A percentile compares a stretch with the other conserved stretches of the same genome.
These are phyloP conservation scores for Buxus sempervirens DNA, from an alignment of 164 flowering plant species.

Conservation along the genomic window DNA sequence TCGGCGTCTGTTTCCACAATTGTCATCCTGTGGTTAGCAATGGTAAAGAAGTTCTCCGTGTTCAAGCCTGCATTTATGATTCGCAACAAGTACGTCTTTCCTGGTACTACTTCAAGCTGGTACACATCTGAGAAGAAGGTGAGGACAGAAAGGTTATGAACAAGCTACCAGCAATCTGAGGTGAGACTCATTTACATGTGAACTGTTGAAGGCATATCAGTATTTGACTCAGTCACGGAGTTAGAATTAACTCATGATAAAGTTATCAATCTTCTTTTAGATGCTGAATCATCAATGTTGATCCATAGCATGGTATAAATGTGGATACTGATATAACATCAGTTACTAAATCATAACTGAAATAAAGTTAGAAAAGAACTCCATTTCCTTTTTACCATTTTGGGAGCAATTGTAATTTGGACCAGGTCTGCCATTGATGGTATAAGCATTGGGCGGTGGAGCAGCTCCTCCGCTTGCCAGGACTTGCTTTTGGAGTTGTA, in stretches of 20 bases:
- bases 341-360: too few relatives aligned
- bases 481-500: conserved; percentile 37
- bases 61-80: conserved; percentile 61
- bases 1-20: conserved; percentile 63
- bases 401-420: conserved; percentile 61
- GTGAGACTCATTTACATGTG: too few relatives aligned
- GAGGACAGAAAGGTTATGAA: background rate
- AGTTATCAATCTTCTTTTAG: too few relatives aligned
- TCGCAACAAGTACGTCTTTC: conserved; percentile 64
- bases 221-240: too few relatives aligned
- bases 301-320: too few relatives aligned
- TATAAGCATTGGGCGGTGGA: conserved; percentile 50
- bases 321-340: too few relatives aligned
- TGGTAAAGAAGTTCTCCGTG: conserved; percentile 55
- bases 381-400: conserved; percentile 35
- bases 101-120: conserved; percentile 43
- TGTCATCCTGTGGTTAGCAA: conserved; percentile 63
- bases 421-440: conserved; percentile 72
- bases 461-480: conserved; percentile 55
- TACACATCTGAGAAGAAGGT: conserved; percentile 31
- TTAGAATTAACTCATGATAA: too few relatives aligned
- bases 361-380: too few relatives aligned
- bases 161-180: too few relatives aligned
- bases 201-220: too few relatives aligned
- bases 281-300: too few relatives aligned